Evolutionary conservation across 495 filamentous ascomycete species (phyloP).

Genomic region (Chaetomium fimeti): DNA sequence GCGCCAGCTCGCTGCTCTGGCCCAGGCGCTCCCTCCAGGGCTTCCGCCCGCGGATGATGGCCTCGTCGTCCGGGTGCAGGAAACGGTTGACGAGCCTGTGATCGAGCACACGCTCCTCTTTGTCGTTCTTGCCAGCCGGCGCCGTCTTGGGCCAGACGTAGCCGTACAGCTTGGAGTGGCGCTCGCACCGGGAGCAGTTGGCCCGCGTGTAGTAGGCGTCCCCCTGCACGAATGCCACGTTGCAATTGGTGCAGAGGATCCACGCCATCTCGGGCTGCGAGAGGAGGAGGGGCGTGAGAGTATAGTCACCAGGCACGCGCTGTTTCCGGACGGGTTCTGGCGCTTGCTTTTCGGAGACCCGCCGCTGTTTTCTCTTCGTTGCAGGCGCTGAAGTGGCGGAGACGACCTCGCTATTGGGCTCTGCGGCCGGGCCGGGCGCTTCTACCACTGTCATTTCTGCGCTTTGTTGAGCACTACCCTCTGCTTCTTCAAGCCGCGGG

Average conservation of each 20-base stretch:
- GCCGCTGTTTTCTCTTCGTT: slow-evolving; percentile 7
- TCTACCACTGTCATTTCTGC: neutral
- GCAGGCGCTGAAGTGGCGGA: slow-evolving; percentile 6
- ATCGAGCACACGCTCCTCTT: slow-evolving; percentile 72
- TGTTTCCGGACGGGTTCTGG: slow-evolving; percentile 31
- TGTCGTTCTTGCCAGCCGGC: slow-evolving; percentile 65
- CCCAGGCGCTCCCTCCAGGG: slow-evolving; percentile 28
- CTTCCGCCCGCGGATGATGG: slow-evolving; percentile 50
- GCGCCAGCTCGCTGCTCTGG: neutral
- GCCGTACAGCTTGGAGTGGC: slow-evolving; percentile 93
- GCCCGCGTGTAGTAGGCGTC: slow-evolving; percentile 82
- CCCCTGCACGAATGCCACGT: slow-evolving; percentile 74
- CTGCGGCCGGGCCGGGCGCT: neutral
- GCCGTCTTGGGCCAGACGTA: slow-evolving; percentile 96
- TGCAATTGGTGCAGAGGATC: slow-evolving; percentile 84
- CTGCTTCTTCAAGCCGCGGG: neutral
- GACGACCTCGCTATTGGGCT: neutral
- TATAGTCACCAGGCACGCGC: slow-evolving; percentile 72
- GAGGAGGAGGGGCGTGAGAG: slow-evolving; percentile 68
- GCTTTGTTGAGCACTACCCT: neutral
- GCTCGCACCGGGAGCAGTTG: slow-evolving; percentile 87
- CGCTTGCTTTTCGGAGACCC: neutral
- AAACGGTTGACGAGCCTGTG: slow-evolving; percentile 72
- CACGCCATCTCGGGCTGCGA: slow-evolving; percentile 72
- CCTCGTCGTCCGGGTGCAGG: slow-evolving; percentile 64